phyloP scores from a whole-genome alignment of 495 filamentous ascomycete genomes.

The Xylaria palmicola region DNA sequence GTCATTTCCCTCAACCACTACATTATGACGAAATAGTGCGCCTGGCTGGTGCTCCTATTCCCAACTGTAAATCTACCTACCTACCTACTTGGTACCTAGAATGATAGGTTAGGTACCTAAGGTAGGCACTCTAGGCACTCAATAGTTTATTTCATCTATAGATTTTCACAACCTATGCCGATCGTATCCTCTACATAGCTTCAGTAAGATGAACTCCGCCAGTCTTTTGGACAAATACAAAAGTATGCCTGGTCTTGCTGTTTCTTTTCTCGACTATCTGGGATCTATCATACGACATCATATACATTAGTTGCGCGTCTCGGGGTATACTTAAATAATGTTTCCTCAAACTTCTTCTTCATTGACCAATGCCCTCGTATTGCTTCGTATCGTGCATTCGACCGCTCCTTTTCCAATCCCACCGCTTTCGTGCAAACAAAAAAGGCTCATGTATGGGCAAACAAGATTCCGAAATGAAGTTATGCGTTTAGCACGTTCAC shows the following conservation, averaged over 20 bases:
- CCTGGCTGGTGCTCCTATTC: too few species aligned
- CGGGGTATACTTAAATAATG: slow-evolving; percentile 30
- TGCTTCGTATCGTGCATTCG: slow-evolving; percentile 19
- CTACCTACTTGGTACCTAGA: too few species aligned
- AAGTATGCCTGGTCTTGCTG: not conserved
- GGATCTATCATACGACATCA: slow-evolving; percentile 38
- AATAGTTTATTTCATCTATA: too few species aligned
- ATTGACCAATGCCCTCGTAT: too few species aligned
- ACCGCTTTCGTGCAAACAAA: slow-evolving; percentile 2
- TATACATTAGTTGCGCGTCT: slow-evolving; percentile 37
- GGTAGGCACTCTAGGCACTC: too few species aligned
- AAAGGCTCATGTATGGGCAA: slow-evolving; percentile 15
- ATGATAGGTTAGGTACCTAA: too few species aligned
- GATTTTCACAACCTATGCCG: too few species aligned
- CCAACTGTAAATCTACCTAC: too few species aligned
- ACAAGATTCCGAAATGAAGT: slow-evolving; percentile 20
- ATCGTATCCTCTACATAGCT: too few species aligned
- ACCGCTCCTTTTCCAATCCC: slow-evolving; percentile 13
- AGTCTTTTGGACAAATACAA: not conserved
- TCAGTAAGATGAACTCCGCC: too few species aligned
- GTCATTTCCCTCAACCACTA: not conserved
- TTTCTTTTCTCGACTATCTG: slow-evolving; percentile 23
- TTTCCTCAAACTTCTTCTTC: not conserved
- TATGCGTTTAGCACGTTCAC: slow-evolving; percentile 19
- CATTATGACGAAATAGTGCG: not conserved